Percentiles rank a stretch among this genome's conserved stretches.
phyloP scores from a whole-genome alignment of 108 stramenopile genomes.

The Cyclotella baltica region DNA sequence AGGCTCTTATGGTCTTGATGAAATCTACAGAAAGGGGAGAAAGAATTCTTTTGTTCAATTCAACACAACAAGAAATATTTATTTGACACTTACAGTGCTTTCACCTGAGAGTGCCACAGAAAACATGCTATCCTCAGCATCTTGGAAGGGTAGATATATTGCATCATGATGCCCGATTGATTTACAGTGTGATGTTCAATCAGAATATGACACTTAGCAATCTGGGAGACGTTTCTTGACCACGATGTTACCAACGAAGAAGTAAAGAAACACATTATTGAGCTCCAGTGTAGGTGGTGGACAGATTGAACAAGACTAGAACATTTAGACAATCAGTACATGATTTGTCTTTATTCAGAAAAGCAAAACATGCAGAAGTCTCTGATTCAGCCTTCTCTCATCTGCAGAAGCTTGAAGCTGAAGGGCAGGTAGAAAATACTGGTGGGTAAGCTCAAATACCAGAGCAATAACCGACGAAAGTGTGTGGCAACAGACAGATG shows the following conservation, averaged over 20 bases:
- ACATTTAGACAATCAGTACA: not conserved
- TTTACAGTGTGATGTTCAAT: not conserved
- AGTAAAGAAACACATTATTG: not conserved
- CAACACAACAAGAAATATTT: not conserved
- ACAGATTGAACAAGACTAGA: not conserved
- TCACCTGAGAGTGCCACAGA: conserved; percentile 16
- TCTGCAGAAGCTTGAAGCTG: no score
- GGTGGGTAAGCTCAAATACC: not conserved
- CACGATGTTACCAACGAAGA: not conserved
- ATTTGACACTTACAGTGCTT: not conserved
- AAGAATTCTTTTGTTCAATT: not conserved
- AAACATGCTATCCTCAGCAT: conserved; percentile 2
- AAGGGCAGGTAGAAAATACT: not conserved
- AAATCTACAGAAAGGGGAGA: conserved; percentile 2
- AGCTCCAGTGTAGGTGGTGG: no score
- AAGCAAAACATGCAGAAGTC: not conserved
- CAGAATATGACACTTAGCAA: not conserved
- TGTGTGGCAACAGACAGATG: not conserved
- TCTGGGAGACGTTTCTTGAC: conserved; percentile 2
- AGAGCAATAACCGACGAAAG: not conserved
- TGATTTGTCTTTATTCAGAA: not conserved
- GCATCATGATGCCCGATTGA: conserved; percentile 14
- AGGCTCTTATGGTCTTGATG: not conserved
- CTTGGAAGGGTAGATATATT: conserved; percentile 10
- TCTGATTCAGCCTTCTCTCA: not conserved